Conservation (phyloP, 2,329 filamentous ascomycete genomes). For the Talaromyces sp. region DNA sequence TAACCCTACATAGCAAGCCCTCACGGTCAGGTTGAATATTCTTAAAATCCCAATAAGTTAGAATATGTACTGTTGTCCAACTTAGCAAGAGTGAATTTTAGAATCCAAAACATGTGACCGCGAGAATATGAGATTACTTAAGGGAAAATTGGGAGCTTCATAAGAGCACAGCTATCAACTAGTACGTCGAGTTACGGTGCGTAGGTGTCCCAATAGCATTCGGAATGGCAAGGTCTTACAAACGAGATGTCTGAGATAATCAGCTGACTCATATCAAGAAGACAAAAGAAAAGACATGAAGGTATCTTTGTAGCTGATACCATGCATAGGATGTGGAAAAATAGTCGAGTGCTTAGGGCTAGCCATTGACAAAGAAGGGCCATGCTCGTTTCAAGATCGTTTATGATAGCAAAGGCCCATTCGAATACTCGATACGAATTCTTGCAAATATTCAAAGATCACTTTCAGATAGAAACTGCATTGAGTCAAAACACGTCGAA, state of each 20-base stretch:
- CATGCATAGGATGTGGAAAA: background rate
- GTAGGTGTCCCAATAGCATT: background rate
- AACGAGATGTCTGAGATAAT: background rate
- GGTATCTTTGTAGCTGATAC: background rate
- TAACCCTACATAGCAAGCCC: background rate
- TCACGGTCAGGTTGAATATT: background rate
- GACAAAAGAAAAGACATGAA: background rate
- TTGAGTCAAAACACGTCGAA: background rate
- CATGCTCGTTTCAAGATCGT: background rate
- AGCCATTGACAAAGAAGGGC: background rate
- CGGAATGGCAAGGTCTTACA: background rate
- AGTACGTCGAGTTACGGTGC: background rate
- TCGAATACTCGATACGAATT: background rate
- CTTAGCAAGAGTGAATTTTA: too few species aligned
- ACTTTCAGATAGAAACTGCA: background rate
- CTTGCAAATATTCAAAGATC: background rate
- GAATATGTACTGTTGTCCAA: too few species aligned
- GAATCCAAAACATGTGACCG: too few species aligned
- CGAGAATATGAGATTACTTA: too few species aligned
- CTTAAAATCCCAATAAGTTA: too few species aligned
- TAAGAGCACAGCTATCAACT: background rate
- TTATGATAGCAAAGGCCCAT: background rate
- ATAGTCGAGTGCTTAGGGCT: background rate
- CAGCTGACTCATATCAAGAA: background rate
- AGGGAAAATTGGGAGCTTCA: too few species aligned